Evolutionary conservation across 345 rosid genomes (phyloP), one percentile per base, ranked within the genome.

Genomic region (Salix arbutifolia): DNA sequence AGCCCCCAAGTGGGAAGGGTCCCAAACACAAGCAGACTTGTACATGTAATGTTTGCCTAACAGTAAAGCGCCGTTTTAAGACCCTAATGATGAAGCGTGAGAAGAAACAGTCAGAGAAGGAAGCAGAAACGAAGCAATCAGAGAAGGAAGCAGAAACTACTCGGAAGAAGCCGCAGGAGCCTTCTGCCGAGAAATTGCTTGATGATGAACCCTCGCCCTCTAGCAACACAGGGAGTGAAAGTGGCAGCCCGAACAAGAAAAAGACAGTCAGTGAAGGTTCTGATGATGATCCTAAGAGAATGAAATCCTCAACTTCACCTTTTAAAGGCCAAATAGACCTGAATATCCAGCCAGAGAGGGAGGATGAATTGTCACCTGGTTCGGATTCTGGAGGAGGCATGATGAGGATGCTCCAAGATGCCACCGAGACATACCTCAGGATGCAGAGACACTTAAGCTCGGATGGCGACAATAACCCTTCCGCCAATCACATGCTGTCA

Each of bases 1-100:
- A 93, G 77, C 94, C 96, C 19, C 98, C 99, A 42, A 93, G 99
- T 74, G 98, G 99, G 70, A 81, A 79, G 78, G 96, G 94, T 67
- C 94, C 94, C 46, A 96, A 91, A 80, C 98, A 96, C 86, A 88
- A 91, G 81, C 92, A 73, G 79, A 52, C 90, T 46, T 96, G 99
- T 81, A 87, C 87, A 11, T 96, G 98, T 76, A 88, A 81, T 40
- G 94, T 96, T 70, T 96, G 98, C 82, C 82, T 68, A 66, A 88
- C 87, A 1, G 94, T 87, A 53, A 87, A 91, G 84, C 91, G 99
- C 69, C 99, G 99, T 67, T 89, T 85, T 82, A 86, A 73, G 48
- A 89, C 99, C 53, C 72, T 91, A 70, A 80, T 88, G 92, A 77
- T 87, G 81, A 83, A 90, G 73, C 91, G 92, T 10, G 92, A 87